Evolutionary conservation across 192 early-diverging fungal species (phyloP), one percentile per base, ranked within the genome.

Genomic region (Allomyces javanicus): DNA sequence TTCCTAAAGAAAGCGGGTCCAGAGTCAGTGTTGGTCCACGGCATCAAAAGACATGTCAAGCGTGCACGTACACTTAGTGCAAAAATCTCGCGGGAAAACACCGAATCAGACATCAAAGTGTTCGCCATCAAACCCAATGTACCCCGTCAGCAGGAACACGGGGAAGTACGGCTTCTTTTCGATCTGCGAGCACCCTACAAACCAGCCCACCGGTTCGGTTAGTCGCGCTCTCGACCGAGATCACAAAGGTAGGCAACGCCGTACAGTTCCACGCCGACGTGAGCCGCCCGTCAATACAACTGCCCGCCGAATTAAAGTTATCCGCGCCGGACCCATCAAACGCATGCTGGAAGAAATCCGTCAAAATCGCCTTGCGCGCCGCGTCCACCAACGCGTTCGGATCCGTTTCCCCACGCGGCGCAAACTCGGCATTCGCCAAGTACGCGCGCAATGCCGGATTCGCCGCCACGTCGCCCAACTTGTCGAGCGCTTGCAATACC

Each of bases 261-360:
- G 50, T n/a, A 58, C 87, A 89, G 72, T 89, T 87, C 88, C 89
- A 94, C 1, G 91, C 94, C 64, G 86, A 89, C 0, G 92, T 96
- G 65, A 96, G 72, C 62, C 96, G 78, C 45, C 94, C 96, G 66
- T 99, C 96, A 77, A 99, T 96, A 71, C 96, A 99, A 25, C 77
- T 78, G 40, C 92, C 92, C 25, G 93, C 94, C 67, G 93, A 90
- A 76, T 86, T 90, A 70, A 89, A 89, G 73, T 89, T 89, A 72
- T 89, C 86, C 0, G 91, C 91, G 4, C 96, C 96, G 61, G 90
- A 93, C 0, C 96, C 96, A 73, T 99, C 94, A 76, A 99, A 99
- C 0, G 88, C 96, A 66, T 87, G 85, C 24, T 88, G 78, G 85
- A 99, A 99, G 72, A 99, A 99, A 66, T 99, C 94, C 0, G 80